Base-by-base conservation (phyloP, 768 basidiomycete species). In the Tephrocybe rancida region DNA sequence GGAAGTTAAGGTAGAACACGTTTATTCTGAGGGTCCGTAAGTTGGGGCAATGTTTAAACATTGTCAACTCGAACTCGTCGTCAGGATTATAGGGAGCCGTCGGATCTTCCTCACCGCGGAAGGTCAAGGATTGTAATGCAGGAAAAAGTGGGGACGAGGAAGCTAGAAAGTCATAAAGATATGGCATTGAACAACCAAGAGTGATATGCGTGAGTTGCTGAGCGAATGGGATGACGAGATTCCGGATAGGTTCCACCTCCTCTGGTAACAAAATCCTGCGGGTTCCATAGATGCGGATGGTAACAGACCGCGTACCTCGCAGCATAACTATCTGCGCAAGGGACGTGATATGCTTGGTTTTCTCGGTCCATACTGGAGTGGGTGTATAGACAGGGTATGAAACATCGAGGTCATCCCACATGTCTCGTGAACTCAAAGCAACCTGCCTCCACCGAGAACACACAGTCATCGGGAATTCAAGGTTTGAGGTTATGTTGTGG, bases 391-490 rank as follows among this genome's bases (percentile, higher is more conserved):
- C 18, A 39, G 51, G 51, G 44, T 43, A 54, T 5, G 2, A 13
- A 5, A 54, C 19, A 13, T 0, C 9, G 32, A 54, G 6, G 13
- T 27, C n/a, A 7, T 47, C 44, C 53, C 53, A 54, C 18, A 54
- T 26, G n/a, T 43, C 42, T 27, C 9, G 47, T 8, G 53, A 34
- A 21, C 41, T 25, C 30, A 43, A 6, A 25, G 47, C 30, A n/a
- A 54, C 38, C 47, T 48, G 46, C 22, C 53, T 54, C 46, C 53
- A 54, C 32, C 45, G 34, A n/a, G 47, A 48, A 42, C 53, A 54
- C 2, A 48, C 46, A 26, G 24, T n/a, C 30, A 38, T 37, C 24
- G 38, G 16, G 16, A 26, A 22, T 7, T 18, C 7, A 39, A 45
- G 18, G 42, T 5, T 9, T 16, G 8, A 37, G 16, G 35, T 5